phyloP scores from a whole-genome alignment of 768 basidiomycete species.

The Collybia sordida region DNA sequence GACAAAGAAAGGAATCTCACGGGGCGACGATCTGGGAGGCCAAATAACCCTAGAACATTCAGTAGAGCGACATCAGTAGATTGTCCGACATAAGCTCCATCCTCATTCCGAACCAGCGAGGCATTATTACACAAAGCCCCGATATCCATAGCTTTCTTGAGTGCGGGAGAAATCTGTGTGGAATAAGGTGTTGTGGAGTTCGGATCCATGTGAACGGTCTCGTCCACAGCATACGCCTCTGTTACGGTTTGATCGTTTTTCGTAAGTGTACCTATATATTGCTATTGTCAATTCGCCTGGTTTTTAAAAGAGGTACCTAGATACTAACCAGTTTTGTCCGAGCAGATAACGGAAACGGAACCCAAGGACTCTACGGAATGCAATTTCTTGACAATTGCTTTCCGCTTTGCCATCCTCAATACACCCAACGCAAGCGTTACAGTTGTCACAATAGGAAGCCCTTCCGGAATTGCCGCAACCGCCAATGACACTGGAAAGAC shows the following conservation, averaged over 20 bases:
- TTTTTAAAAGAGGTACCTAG: not conserved
- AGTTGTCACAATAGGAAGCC: slow-evolving; percentile 94
- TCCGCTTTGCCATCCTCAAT: slow-evolving; percentile 88
- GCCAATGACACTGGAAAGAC: slow-evolving; percentile 82
- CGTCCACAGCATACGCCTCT: slow-evolving; percentile 86
- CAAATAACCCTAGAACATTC: slow-evolving; percentile 71
- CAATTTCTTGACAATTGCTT: slow-evolving; percentile 95
- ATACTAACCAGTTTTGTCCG: slow-evolving; percentile 86
- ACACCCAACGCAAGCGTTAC: slow-evolving; percentile 96
- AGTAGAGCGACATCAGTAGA: slow-evolving; percentile 92
- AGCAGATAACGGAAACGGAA: slow-evolving; percentile 95
- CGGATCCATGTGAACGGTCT: slow-evolving; percentile 66
- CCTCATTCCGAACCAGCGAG: slow-evolving; percentile 57
- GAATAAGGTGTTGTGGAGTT: slow-evolving; percentile 35
- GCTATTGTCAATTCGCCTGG: slow-evolving; percentile 7
- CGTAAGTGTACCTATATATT: slow-evolving; percentile 76
- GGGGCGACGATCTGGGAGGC: slow-evolving; percentile 64
- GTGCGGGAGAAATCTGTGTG: slow-evolving; percentile 54
- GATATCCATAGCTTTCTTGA: slow-evolving; percentile 75
- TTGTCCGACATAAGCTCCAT: slow-evolving; percentile 79
- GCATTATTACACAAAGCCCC: slow-evolving; percentile 93
- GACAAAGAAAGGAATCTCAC: slow-evolving; percentile 39
- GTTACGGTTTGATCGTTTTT: slow-evolving; percentile 96
- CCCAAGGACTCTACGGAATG: slow-evolving; percentile 94
- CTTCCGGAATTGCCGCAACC: slow-evolving; percentile 98